These are phyloP conservation scores for Melanopsichium pennsylvanicum DNA, from an alignment of 1,284 basidiomycete species.

Conservation along the genomic window DNA sequence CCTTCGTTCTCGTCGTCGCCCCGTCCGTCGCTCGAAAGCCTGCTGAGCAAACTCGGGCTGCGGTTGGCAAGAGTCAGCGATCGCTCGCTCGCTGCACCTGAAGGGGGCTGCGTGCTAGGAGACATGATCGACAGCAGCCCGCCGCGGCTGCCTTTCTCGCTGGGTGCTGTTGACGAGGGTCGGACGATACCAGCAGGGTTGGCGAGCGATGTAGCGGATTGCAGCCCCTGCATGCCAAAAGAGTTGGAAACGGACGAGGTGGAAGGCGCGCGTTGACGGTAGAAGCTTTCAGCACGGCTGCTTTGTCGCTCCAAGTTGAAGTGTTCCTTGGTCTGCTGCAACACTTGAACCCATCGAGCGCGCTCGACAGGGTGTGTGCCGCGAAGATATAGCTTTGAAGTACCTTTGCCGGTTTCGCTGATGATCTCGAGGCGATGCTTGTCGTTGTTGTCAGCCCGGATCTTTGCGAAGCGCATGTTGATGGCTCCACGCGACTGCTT, in stretches of 20 bases:
- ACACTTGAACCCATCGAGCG: slow-evolving; percentile 61
- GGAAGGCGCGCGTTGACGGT: slow-evolving; percentile 33
- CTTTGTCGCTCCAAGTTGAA: slow-evolving; percentile 48
- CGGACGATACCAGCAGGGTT: slow-evolving; percentile 35
- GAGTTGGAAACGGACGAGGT: slow-evolving; percentile 21
- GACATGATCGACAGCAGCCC: slow-evolving; percentile 35
- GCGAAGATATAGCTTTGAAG: slow-evolving; percentile 88
- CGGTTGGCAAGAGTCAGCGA: slow-evolving; percentile 31
- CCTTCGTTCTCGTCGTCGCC: slow-evolving; percentile 27
- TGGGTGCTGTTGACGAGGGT: slow-evolving; percentile 33
- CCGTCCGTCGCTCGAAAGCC: slow-evolving; percentile 39
- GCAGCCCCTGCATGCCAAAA: not conserved
- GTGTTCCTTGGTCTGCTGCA: slow-evolving; percentile 57
- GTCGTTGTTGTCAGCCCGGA: slow-evolving; percentile 68
- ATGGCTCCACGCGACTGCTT: slow-evolving; percentile 87
- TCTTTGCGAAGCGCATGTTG: slow-evolving; percentile 79
- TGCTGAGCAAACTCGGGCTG: slow-evolving; percentile 48
- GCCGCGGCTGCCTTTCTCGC: slow-evolving; percentile 27
- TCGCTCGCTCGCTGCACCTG: slow-evolving; percentile 36
- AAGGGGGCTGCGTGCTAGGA: slow-evolving; percentile 32
- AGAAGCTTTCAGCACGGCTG: slow-evolving; percentile 45
- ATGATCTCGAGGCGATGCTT: slow-evolving; percentile 84
- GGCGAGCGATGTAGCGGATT: slow-evolving; percentile 5
- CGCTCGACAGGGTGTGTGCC: slow-evolving; percentile 72
- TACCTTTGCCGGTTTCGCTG: slow-evolving; percentile 67